phyloP scores from a whole-genome alignment of 495 filamentous ascomycete species.

The Podospora appendiculata region DNA sequence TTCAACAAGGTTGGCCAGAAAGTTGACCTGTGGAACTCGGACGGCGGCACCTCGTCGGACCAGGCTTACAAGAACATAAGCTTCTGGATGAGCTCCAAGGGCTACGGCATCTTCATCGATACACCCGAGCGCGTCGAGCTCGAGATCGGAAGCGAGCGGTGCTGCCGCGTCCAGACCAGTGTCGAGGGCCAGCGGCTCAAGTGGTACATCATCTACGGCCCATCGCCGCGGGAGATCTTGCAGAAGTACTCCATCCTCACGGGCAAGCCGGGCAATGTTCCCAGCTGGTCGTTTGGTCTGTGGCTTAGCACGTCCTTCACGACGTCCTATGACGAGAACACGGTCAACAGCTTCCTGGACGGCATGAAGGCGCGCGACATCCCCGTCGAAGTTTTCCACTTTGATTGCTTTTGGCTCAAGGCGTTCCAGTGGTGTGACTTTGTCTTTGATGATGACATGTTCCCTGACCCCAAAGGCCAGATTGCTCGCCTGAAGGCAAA shows the following conservation, averaged over 20 bases:
- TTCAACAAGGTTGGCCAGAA: slow-evolving; percentile 64
- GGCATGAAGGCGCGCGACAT: slow-evolving; percentile 59
- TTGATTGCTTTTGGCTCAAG: slow-evolving; percentile 59
- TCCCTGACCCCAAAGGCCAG: slow-evolving; percentile 58
- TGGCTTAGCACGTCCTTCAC: slow-evolving; percentile 68
- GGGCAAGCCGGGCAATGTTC: slow-evolving; percentile 50
- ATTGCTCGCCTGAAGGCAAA: slow-evolving; percentile 52
- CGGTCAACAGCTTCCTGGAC: slow-evolving; percentile 58
- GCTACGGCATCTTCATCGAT: slow-evolving; percentile 67
- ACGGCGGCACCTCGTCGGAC: slow-evolving; percentile 63
- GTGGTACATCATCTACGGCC: slow-evolving; percentile 60
- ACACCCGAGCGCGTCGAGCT: slow-evolving; percentile 51
- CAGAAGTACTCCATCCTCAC: slow-evolving; percentile 55
- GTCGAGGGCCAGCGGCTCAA: slow-evolving; percentile 53
- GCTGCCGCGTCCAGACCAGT: slow-evolving; percentile 55
- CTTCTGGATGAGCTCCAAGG: slow-evolving; percentile 60
- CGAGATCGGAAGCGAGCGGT: slow-evolving; percentile 62
- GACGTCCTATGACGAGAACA: slow-evolving; percentile 60
- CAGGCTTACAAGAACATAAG: slow-evolving; percentile 69
- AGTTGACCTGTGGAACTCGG: slow-evolving; percentile 62
- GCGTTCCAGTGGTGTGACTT: slow-evolving; percentile 72
- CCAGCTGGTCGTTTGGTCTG: slow-evolving; percentile 62
- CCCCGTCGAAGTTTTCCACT: slow-evolving; percentile 64
- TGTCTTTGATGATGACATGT: slow-evolving; percentile 58
- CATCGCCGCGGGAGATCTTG: slow-evolving; percentile 59